Base-by-base conservation (phyloP, 1,284 basidiomycete genomes). In the Fistulinella staudtii region DNA sequence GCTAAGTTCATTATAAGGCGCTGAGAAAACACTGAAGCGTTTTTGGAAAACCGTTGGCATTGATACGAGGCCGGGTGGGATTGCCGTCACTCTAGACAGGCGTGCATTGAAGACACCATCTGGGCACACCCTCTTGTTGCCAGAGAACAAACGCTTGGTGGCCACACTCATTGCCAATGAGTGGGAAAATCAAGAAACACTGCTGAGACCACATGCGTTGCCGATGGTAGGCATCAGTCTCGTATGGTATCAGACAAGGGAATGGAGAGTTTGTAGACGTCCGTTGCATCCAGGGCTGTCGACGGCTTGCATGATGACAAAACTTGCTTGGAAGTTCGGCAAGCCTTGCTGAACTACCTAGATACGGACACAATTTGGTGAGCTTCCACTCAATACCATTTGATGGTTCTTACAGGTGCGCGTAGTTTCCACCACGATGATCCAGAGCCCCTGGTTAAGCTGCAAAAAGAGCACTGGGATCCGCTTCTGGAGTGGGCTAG, bases 281-380 rank as follows among this genome's bases (percentile, higher is more conserved):
- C 93, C 8, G 68, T 99, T 23, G 84, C 83, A 7, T 85, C 93
- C 14, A 73, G 95, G 56, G 94, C 94, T 8, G 80, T 98, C 41
- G 96, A 99, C 63, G 77, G 81, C 0, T 73, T 96, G 53, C 60
- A 67, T 8, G 77, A 87, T 35, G 68, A 75, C 33, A 55, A 64
- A 22, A 80, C 78, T 13, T 73, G 85, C 7, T 61, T 66, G n/a
- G 76, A 85, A 42, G 86, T 95, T 22, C 76, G 80, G 24, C 74
- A 76, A n/a, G 75, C 82, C 17, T 66, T 99, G 36, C 64, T 97
- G 40, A 79, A 83, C 51, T 99, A 98, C 67, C 70, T 99, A 27
- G 88, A 97, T 54, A 98, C 95, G 3, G 96, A 99, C 63, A 94
- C 96, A 0, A 82, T 99, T 48, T 93, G 91, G 93, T 93, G 53